Evolutionary conservation across 2,329 filamentous ascomycete genomes (phyloP).

Genomic region (Acarospora socialis): DNA sequence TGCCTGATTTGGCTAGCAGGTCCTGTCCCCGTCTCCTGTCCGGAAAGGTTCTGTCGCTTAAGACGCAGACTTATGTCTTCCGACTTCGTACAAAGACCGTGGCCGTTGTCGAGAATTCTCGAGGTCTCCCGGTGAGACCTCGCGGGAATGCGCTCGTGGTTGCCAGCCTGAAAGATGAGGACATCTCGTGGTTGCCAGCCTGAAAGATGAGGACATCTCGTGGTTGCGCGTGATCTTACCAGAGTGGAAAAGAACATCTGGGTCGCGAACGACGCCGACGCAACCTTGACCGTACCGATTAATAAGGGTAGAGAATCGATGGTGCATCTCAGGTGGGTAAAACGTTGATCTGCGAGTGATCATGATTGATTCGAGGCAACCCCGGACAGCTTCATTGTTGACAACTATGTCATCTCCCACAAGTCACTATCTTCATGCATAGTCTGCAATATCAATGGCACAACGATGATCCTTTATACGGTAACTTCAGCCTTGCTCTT

Average conservation of each 20-base stretch:
- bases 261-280: conserved; percentile 36
- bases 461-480: conserved; percentile 39
- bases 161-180: conserved; percentile 24
- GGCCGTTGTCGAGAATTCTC: too few relatives aligned
- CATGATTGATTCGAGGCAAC: too few relatives aligned
- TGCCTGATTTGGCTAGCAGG: too few relatives aligned
- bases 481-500: too few relatives aligned
- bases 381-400: conserved; percentile 31
- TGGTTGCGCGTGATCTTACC: conserved; percentile 27
- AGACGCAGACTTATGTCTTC: too few relatives aligned
- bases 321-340: conserved; percentile 29
- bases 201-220: conserved; percentile 25
- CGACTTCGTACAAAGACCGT: too few relatives aligned
- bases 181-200: conserved; percentile 24
- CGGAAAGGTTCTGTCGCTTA: too few relatives aligned
- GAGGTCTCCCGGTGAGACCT: too few relatives aligned
- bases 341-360: too few relatives aligned
- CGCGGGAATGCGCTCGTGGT: too few relatives aligned
- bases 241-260: conserved; percentile 41
- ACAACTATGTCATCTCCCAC: conserved; percentile 28
- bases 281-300: conserved; percentile 33
- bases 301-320: conserved; percentile 31
- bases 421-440: conserved; percentile 29
- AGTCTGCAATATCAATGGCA: conserved; percentile 30
- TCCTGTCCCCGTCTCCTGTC: too few relatives aligned